Evolutionary conservation across 2,329 filamentous ascomycete genomes (phyloP).

Genomic region (Endothia cerciana): DNA sequence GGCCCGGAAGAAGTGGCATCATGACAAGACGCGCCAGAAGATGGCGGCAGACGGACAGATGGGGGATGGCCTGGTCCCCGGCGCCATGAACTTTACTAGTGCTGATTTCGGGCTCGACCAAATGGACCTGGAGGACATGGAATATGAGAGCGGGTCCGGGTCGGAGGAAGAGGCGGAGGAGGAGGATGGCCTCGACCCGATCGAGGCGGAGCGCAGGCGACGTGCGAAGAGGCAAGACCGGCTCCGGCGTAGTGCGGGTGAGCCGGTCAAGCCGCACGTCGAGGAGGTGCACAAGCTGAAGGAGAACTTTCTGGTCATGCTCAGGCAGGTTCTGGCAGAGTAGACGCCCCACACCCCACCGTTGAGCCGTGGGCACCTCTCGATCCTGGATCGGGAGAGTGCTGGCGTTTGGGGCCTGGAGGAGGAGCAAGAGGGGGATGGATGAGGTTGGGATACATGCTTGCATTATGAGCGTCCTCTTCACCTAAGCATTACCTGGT

Average conservation of each 20-base stretch:
- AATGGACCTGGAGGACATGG: conserved; percentile 84
- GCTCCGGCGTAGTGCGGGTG: conserved; percentile 77
- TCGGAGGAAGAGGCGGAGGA: conserved; percentile 70
- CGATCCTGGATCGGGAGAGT: not conserved
- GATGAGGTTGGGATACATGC: not conserved
- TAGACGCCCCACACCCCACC: conserved; percentile 42
- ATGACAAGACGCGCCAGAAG: conserved; percentile 97
- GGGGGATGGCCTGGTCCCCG: conserved; percentile 53
- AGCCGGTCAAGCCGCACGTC: conserved; percentile 81
- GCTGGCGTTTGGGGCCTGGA: conserved; percentile 1
- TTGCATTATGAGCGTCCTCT: not conserved
- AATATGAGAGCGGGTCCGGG: conserved; percentile 67
- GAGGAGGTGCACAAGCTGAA: conserved; percentile 78
- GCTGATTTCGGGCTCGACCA: conserved; percentile 89
- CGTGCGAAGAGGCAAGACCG: conserved; percentile 78
- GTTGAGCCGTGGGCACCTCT: not conserved
- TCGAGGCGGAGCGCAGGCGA: conserved; percentile 81
- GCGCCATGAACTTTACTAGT: conserved; percentile 68
- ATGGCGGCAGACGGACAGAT: conserved; percentile 82
- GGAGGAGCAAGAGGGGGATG: not conserved
- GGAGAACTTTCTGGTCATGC: conserved; percentile 79
- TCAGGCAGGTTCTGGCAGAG: conserved; percentile 78
- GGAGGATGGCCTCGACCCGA: conserved; percentile 83
- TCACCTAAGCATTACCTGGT: not conserved
- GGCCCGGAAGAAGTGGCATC: conserved; percentile 95